A percentile compares a stretch with the other conserved stretches of the same genome.
phyloP scores from a whole-genome alignment of 2,329 filamentous ascomycete genomes.

The Pseudopithomyces chartarum region DNA sequence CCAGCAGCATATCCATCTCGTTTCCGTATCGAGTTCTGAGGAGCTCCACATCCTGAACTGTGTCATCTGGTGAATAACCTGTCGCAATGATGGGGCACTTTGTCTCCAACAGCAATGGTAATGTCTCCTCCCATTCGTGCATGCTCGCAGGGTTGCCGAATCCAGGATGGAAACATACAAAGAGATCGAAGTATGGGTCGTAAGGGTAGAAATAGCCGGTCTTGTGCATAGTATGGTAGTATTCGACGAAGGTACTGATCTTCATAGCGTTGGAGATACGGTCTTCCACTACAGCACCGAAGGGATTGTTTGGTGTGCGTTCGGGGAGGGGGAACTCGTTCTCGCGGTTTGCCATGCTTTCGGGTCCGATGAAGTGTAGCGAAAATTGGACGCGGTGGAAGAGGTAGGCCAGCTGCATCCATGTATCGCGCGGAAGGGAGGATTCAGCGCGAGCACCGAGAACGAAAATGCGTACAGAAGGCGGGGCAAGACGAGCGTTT shows the following conservation, averaged over 20 bases:
- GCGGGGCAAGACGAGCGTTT: constrained; percentile 80
- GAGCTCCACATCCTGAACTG: constrained; percentile 91
- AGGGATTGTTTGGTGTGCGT: constrained; percentile 84
- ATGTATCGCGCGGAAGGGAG: constrained; percentile 88
- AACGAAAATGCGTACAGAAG: constrained; percentile 89
- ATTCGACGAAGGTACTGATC: constrained; percentile 96
- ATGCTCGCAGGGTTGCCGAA: constrained; percentile 91
- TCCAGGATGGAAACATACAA: constrained; percentile 95
- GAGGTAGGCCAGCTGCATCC: constrained; percentile 91
- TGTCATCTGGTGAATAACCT: constrained; percentile 93
- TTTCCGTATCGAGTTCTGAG: constrained; percentile 82
- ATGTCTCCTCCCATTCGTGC: constrained; percentile 90
- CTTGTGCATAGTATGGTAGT: constrained; percentile 95
- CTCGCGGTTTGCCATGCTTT: constrained; percentile 93
- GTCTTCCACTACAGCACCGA: constrained; percentile 92
- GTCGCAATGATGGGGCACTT: constrained; percentile 94
- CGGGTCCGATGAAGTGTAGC: constrained; percentile 91
- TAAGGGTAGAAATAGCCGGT: constrained; percentile 90
- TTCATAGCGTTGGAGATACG: constrained; percentile 88
- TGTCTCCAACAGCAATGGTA: constrained; percentile 89
- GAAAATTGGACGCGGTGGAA: constrained; percentile 94
- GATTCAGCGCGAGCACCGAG: constrained; percentile 97
- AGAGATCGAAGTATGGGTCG: constrained; percentile 98
- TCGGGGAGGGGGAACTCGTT: constrained; percentile 89
- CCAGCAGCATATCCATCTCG: constrained; percentile 88